These are phyloP conservation scores for Akanthomyces uredinophilus DNA, from an alignment of 2,329 filamentous ascomycete genomes.

Conservation along the genomic window DNA sequence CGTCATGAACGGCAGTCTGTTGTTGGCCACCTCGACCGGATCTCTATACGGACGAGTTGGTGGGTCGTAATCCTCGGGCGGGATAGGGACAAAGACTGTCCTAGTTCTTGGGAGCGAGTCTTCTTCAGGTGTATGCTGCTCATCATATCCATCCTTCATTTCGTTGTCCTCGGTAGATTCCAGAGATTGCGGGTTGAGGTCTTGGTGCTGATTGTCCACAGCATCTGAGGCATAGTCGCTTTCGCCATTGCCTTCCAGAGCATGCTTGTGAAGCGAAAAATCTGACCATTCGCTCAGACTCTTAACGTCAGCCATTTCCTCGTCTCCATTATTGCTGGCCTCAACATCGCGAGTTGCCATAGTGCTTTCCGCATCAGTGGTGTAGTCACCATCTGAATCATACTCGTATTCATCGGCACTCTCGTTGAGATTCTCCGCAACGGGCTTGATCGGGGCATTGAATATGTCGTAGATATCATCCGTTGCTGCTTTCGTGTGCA, in stretches of 20 bases:
- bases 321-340: constrained; percentile 36
- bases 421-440: constrained; percentile 29
- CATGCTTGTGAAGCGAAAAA: constrained; percentile 69
- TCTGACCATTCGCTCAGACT: constrained; percentile 84
- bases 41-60: constrained; percentile 77
- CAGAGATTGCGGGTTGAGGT: constrained; percentile 15
- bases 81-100: constrained; percentile 70
- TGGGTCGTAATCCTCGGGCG: constrained; percentile 80
- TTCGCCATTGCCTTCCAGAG: constrained; percentile 44
- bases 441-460: constrained; percentile 61
- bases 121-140: constrained; percentile 40
- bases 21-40: constrained; percentile 74
- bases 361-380: constrained; percentile 76
- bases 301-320: constrained; percentile 53
- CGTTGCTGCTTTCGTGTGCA: constrained; percentile 90
- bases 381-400: constrained; percentile 71
- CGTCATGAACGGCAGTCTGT: constrained; percentile 95
- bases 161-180: constrained; percentile 34
- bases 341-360: constrained; percentile 62
- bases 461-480: constrained; percentile 98
- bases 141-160: constrained; percentile 29
- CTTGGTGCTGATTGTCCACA: constrained; percentile 11
- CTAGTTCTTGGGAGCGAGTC: constrained; percentile 48
- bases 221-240: constrained; percentile 27
- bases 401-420: constrained; percentile 62